These are phyloP conservation scores for Mycena indigotica DNA, from an alignment of 768 basidiomycete species.

Conservation along the genomic window DNA sequence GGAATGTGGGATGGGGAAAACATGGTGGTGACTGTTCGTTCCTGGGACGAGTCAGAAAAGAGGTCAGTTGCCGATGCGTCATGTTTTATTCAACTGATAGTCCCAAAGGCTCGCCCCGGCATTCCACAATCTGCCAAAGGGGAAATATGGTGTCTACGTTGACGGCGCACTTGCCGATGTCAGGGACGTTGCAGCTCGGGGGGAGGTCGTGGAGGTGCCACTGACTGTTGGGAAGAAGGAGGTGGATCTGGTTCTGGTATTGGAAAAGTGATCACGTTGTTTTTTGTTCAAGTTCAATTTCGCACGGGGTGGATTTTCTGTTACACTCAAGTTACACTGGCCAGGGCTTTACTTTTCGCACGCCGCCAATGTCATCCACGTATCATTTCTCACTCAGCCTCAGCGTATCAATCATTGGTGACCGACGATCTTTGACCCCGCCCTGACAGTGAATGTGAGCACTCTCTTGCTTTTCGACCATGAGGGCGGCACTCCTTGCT, in stretches of 20 bases:
- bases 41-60: constrained; percentile 9
- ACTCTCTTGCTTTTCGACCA: background rate
- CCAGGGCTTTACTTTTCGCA: no score
- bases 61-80: constrained; percentile 3
- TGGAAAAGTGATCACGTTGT: constrained; percentile 1
- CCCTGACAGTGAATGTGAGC: no score
- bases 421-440: no score
- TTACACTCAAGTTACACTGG: no score
- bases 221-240: constrained; percentile 3
- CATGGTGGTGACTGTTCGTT: constrained; percentile 14
- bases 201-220: background rate
- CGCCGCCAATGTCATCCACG: no score
- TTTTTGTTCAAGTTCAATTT: background rate
- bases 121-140: constrained; percentile 12
- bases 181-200: background rate
- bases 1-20: constrained; percentile 13
- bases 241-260: constrained; percentile 9
- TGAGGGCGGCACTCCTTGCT: no score
- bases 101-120: constrained; percentile 7
- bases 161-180: background rate
- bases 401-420: no score
- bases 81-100: background rate
- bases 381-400: no score
- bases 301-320: no score
- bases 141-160: constrained; percentile 12